These are phyloP conservation scores for Nicotiana otophora DNA, from an alignment of 257 asterid genomes.

Conservation along the genomic window DNA sequence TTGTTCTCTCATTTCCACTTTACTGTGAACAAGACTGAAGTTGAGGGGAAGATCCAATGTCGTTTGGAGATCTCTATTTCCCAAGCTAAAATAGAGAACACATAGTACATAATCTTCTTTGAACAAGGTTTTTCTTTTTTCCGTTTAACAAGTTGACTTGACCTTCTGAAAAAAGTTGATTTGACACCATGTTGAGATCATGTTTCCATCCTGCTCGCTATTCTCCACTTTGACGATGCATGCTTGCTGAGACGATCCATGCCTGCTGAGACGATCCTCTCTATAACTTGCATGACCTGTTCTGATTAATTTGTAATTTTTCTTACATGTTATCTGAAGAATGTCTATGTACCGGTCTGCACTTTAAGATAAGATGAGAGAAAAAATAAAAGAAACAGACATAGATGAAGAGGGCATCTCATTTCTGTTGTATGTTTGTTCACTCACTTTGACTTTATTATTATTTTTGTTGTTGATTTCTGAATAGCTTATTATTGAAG, in stretches of 20 bases:
- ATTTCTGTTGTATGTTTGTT: neutral
- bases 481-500: constrained; percentile 2
- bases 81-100: constrained; percentile 1
- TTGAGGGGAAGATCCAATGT: neutral
- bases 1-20: neutral
- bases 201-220: neutral
- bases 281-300: neutral
- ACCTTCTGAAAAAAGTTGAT: no score
- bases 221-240: neutral
- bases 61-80: neutral
- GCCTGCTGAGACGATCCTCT: neutral
- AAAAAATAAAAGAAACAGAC: neutral
- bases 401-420: neutral
- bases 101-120: neutral
- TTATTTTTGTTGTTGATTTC: neutral
- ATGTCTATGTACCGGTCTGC: neutral
- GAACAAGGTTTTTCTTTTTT: neutral
- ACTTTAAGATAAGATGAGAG: neutral
- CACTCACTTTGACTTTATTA: neutral
- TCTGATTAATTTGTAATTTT: neutral
- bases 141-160: neutral
- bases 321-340: neutral
- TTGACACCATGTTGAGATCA: no score
- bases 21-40: neutral
- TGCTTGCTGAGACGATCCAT: neutral